Conservation (phyloP, 225 moss, liverwort and hornwort species). For the Bryum argenteum region DNA sequence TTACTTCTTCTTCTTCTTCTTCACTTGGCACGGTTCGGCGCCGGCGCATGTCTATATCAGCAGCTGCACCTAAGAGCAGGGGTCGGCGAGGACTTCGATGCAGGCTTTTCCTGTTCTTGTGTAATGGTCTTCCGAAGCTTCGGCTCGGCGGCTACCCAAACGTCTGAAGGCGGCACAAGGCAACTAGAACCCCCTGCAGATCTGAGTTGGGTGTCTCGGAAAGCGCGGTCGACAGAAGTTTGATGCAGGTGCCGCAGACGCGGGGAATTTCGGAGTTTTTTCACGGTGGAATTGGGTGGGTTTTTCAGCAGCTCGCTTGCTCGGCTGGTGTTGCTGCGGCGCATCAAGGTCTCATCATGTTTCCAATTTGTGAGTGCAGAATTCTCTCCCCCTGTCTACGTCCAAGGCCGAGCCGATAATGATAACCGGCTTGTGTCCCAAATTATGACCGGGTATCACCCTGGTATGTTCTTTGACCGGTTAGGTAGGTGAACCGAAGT, state of each 20-base stretch:
- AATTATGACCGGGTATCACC: conserved; percentile 46
- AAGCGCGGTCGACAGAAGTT: conserved; percentile 34
- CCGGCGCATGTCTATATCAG: conserved; percentile 24
- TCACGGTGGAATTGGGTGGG: conserved; percentile 33
- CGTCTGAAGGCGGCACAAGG: conserved; percentile 13
- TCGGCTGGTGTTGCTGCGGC: conserved; percentile 21
- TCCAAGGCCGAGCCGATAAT: conserved; percentile 11
- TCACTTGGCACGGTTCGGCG: not conserved
- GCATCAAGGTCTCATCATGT: conserved; percentile 34
- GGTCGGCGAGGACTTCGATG: conserved; percentile 14
- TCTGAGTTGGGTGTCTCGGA: conserved; percentile 14
- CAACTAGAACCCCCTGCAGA: conserved; percentile 22
- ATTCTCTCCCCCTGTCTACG: conserved; percentile 27
- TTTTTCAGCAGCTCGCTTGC: conserved; percentile 26
- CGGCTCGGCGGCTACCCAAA: conserved; percentile 32
- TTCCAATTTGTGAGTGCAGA: conserved; percentile 37
- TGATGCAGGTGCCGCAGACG: conserved; percentile 52
- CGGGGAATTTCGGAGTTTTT: conserved; percentile 49
- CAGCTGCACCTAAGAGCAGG: conserved; percentile 22
- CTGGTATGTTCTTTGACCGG: conserved; percentile 42
- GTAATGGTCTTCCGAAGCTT: conserved; percentile 20
- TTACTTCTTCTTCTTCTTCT: conserved; percentile 30
- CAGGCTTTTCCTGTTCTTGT: conserved; percentile 12
- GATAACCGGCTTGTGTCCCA: conserved; percentile 36
- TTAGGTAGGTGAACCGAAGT: conserved; percentile 24